Evolutionary conservation across 257 asterid genomes (phyloP), one percentile per base, ranked within the genome.

Genomic region (Gentiana dahurica): DNA sequence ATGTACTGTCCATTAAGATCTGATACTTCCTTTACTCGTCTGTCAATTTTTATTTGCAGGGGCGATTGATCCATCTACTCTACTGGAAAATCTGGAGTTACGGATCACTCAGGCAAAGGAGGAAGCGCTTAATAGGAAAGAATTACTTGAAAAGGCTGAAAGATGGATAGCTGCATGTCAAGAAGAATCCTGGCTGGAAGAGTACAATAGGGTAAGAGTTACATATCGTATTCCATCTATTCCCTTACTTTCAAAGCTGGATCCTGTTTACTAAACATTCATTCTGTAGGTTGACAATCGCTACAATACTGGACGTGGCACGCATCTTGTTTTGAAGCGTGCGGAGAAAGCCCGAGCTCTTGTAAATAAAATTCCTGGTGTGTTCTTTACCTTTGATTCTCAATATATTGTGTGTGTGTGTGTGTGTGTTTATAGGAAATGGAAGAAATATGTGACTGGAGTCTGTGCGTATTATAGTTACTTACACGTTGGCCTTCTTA

Each of bases 291-390:
- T 85, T 76, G 94, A 87, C 65, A 91, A 81, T 61, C 96, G 95
- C 8, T 87, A 91, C 59, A 79, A 84, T 72, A 94, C 92, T 68
- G 96, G 94, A 61, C 81, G 86, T 72, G 96, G 98, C 15, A 72
- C 95, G 12, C 98, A 91, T 74, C 86, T 84, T 41, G 65, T 79
- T 67, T 77, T 85, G 71, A 87, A 85, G 84, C 89, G 94, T 54
- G 96, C 98, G 48, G 98, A 85, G 79, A 87, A 79, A 77, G 98
- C 96, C 62, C 89, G 96, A 50, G 87, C 80, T 71, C 76, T 87
- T 52, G 81, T 91, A 63, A 83, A 81, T 68, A 91, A 87, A 78
- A 85, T 91, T 71, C 96, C 95, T 73, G 96, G 96, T 83, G 72
- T 46, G 61, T 34, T 33, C 12, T 9, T 57, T 33, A 45, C 10